phyloP scores from a whole-genome alignment of 1,139 yeast genomes.

The Lodderomyces margitis region DNA sequence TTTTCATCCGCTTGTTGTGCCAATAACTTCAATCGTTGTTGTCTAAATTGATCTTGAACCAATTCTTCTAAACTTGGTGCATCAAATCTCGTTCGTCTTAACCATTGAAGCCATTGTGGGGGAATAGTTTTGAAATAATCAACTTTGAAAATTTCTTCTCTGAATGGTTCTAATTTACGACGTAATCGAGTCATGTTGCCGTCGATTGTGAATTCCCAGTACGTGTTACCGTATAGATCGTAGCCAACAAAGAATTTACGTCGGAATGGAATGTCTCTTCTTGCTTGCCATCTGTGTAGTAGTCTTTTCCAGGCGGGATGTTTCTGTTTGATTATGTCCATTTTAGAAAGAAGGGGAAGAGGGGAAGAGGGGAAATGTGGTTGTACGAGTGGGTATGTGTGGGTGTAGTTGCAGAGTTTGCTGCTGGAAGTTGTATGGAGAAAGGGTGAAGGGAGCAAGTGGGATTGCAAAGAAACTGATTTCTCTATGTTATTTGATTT shows the following conservation, averaged over 20 bases:
- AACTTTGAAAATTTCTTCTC: slow-evolving; percentile 39
- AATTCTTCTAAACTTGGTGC: slow-evolving; percentile 68
- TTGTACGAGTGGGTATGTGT: too few species aligned
- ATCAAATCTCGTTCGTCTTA: slow-evolving; percentile 57
- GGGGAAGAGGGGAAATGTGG: too few species aligned
- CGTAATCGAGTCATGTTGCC: slow-evolving; percentile 47
- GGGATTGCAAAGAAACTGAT: too few species aligned
- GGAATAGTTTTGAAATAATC: slow-evolving; percentile 53
- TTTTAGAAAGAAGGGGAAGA: slow-evolving; percentile 16
- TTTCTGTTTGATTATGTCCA: slow-evolving; percentile 39
- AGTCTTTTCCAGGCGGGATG: slow-evolving; percentile 44
- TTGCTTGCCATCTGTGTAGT: slow-evolving; percentile 57
- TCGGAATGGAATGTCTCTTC: slow-evolving; percentile 66
- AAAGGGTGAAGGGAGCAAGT: too few species aligned
- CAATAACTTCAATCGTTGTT: slow-evolving; percentile 51
- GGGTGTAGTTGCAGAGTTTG: background rate
- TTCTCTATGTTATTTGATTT: background rate
- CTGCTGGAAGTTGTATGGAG: background rate
- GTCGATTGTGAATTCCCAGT: slow-evolving; percentile 72
- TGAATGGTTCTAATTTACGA: slow-evolving; percentile 49
- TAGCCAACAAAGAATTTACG: slow-evolving; percentile 61
- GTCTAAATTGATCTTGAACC: slow-evolving; percentile 55
- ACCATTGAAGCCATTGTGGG: slow-evolving; percentile 84
- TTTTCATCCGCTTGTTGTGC: slow-evolving; percentile 61
- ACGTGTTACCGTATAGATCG: slow-evolving; percentile 78